Conservation (phyloP, 1,284 basidiomycete genomes). For the Bondarzewia mesenterica region DNA sequence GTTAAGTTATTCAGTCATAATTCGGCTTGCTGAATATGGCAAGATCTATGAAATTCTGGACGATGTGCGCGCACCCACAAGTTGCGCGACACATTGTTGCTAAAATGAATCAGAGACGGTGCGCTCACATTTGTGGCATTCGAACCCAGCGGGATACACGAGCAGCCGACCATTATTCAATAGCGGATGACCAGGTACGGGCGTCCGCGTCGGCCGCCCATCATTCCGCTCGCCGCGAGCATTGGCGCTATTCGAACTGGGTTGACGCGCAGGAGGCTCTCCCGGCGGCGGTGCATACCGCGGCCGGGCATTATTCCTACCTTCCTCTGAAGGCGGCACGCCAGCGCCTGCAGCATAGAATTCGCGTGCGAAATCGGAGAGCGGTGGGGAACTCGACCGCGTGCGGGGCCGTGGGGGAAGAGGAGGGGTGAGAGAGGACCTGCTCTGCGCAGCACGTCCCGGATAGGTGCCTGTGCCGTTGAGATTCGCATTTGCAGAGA, state of each 20-base stretch:
- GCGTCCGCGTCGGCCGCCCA: constrained; percentile 50
- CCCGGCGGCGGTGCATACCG: constrained; percentile 20
- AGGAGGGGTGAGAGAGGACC: not conserved
- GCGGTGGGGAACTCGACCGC: constrained; percentile 10
- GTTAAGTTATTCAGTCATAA: not conserved
- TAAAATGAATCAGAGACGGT: not conserved
- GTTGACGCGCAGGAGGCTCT: constrained; percentile 12
- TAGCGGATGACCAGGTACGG: constrained; percentile 42
- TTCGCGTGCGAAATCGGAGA: constrained; percentile 48
- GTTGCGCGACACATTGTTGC: too few relatives aligned
- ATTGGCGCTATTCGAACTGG: constrained; percentile 1
- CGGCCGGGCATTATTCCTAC: not conserved
- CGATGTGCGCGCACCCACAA: too few relatives aligned
- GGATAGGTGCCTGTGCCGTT: not conserved
- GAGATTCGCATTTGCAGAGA: not conserved
- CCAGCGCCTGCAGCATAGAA: constrained; percentile 41
- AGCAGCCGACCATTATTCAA: constrained; percentile 50
- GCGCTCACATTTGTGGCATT: constrained; percentile 53
- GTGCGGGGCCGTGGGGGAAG: not conserved
- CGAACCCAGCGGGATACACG: constrained; percentile 54
- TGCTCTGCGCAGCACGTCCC: not conserved
- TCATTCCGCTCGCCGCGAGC: constrained; percentile 32
- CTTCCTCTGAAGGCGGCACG: not conserved
- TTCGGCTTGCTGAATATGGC: too few relatives aligned
- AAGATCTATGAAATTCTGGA: too few relatives aligned